A percentile compares a stretch with the other conserved stretches of the same genome.
phyloP scores from a whole-genome alignment of 1,284 basidiomycete species.

The Naganishia albida region DNA sequence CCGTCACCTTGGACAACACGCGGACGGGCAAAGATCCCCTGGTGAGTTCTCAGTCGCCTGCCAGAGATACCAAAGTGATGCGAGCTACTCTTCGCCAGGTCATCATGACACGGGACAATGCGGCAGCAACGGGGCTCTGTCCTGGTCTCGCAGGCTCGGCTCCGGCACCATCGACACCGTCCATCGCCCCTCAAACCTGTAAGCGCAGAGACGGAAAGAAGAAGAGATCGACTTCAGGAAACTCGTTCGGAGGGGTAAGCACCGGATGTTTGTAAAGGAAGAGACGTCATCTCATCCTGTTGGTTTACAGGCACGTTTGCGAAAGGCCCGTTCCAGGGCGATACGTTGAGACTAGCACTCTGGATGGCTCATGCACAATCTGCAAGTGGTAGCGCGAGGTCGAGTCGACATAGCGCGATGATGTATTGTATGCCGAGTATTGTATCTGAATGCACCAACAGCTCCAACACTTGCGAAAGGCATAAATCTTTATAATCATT shows the following conservation, averaged over 20 bases:
- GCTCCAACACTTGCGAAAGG: not conserved
- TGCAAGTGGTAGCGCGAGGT: too few relatives aligned
- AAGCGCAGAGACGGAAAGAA: not conserved
- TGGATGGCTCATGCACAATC: too few relatives aligned
- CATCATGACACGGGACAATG: constrained; percentile 39
- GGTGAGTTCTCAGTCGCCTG: too few relatives aligned
- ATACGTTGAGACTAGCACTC: not conserved
- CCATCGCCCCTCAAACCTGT: not conserved
- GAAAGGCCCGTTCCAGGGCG: not conserved
- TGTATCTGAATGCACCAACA: not conserved
- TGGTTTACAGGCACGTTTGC: too few relatives aligned
- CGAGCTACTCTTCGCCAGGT: constrained; percentile 33
- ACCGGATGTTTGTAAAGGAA: not conserved
- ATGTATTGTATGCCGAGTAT: not conserved
- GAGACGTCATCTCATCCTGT: too few relatives aligned
- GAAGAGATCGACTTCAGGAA: not conserved
- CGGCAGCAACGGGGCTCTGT: constrained; percentile 37
- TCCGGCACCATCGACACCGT: not conserved
- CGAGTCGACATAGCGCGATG: not conserved
- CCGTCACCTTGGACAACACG: not conserved
- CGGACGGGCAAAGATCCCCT: not conserved
- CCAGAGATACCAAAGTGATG: too few relatives aligned
- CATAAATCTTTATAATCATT: not conserved
- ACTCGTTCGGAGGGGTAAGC: not conserved
- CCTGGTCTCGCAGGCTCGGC: not conserved